phyloP scores from a whole-genome alignment of 2,329 filamentous ascomycete species.

The Trichoderma afroharzianum region DNA sequence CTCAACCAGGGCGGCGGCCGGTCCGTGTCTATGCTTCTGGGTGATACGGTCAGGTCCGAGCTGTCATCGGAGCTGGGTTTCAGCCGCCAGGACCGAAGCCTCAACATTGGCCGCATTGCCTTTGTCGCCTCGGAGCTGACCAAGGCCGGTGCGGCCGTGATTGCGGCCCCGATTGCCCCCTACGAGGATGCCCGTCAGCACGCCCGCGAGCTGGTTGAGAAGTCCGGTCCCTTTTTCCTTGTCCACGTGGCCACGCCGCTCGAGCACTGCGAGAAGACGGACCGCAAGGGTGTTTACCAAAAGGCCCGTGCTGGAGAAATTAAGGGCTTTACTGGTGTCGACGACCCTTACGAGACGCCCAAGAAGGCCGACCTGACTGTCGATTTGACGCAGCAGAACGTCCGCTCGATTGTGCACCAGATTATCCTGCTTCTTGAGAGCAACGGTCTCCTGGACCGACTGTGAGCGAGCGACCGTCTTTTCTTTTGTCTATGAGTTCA shows the following conservation, averaged over 20 bases:
- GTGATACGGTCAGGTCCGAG: constrained; percentile 91
- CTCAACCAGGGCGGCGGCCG: constrained; percentile 97
- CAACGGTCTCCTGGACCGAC: constrained; percentile 76
- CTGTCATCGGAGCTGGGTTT: constrained; percentile 95
- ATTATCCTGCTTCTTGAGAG: constrained; percentile 91
- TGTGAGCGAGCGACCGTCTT: constrained; percentile 34
- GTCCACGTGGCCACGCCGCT: constrained; percentile 91
- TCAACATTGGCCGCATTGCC: constrained; percentile 92
- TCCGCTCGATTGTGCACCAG: constrained; percentile 92
- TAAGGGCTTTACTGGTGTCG: constrained; percentile 96
- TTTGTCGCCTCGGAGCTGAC: constrained; percentile 96
- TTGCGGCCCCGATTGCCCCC: constrained; percentile 92
- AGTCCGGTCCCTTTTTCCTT: constrained; percentile 88
- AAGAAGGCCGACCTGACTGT: constrained; percentile 79
- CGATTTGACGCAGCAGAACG: constrained; percentile 79
- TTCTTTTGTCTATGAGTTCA: not conserved
- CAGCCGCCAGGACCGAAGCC: constrained; percentile 85
- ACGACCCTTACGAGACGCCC: constrained; percentile 92
- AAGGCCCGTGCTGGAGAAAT: constrained; percentile 84
- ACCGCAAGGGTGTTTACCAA: constrained; percentile 86
- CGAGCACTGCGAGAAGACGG: constrained; percentile 90
- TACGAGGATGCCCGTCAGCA: constrained; percentile 74
- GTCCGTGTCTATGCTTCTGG: constrained; percentile 88
- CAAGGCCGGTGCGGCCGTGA: constrained; percentile 87
- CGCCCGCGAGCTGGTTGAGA: constrained; percentile 81